Percentiles rank a stretch among this genome's conserved stretches.
These are phyloP conservation scores for Salvia miltiorrhiza DNA, from an alignment of 257 asterid genomes.

Conservation along the genomic window DNA sequence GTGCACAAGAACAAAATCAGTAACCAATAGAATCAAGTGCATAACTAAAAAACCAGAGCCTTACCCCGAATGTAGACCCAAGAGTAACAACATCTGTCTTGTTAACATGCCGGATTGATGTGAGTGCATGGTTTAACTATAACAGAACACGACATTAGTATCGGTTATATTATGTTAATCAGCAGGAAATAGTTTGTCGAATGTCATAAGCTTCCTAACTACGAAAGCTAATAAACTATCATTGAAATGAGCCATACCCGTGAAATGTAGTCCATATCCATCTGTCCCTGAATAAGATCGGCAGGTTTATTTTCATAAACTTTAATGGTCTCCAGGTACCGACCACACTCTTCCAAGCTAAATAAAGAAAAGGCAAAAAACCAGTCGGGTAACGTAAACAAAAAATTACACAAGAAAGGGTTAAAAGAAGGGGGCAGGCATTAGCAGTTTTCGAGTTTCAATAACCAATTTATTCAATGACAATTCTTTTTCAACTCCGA, in stretches of 20 bases:
- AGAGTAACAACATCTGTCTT: constrained; percentile 98
- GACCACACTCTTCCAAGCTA: constrained; percentile 98
- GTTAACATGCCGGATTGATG: constrained; percentile 93
- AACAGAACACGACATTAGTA: constrained; percentile 10
- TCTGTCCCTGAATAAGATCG: constrained; percentile 94
- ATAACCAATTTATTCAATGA: constrained; percentile 7
- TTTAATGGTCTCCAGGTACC: constrained; percentile 93
- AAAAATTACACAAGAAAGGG: background rate
- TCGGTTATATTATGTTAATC: constrained; percentile 15
- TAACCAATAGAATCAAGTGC: background rate
- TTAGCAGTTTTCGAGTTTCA: background rate
- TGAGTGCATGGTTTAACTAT: constrained; percentile 80
- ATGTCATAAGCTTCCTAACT: constrained; percentile 2
- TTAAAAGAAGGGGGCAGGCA: background rate
- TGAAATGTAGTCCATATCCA: constrained; percentile 90
- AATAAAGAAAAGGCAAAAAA: constrained; percentile 4
- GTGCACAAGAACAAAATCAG: background rate
- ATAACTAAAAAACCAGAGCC: constrained; percentile 16
- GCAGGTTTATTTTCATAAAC: constrained; percentile 96
- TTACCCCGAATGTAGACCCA: constrained; percentile 96
- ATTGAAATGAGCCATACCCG: constrained; percentile 48
- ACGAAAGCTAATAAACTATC: constrained; percentile 1
- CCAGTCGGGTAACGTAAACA: constrained; percentile 9
- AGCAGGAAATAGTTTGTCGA: background rate
- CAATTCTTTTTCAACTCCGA: constrained; percentile 1